Evolutionary conservation across 305 asterid species (phyloP).

Genomic region (Rubia balearica): DNA sequence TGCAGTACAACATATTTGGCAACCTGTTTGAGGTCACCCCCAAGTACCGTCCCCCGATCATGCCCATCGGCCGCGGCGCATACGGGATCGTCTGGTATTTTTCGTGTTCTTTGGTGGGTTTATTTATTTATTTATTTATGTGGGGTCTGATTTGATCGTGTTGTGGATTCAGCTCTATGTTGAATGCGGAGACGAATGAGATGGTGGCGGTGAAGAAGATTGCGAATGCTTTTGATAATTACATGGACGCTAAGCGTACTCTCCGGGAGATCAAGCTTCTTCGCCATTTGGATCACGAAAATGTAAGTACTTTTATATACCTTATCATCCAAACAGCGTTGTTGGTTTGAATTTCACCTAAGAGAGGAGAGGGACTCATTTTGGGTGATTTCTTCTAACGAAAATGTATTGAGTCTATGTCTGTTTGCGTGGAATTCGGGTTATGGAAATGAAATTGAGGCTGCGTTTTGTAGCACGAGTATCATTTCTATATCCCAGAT

Average conservation of each 20-base stretch:
- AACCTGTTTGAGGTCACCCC: constrained; percentile 52
- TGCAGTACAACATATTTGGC: constrained; percentile 63
- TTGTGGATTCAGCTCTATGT: constrained; percentile 44
- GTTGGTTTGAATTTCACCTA: no score
- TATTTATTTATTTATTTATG: neutral
- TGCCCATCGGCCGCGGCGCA: constrained; percentile 88
- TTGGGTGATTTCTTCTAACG: no score
- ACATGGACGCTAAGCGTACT: constrained; percentile 51
- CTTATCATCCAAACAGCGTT: neutral
- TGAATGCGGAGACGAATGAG: constrained; percentile 76
- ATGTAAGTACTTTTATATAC: constrained; percentile 17
- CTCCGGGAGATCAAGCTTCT: constrained; percentile 47
- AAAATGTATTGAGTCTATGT: neutral
- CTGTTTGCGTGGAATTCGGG: neutral
- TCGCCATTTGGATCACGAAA: constrained; percentile 43
- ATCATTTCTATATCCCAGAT: neutral
- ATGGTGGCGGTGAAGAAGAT: constrained; percentile 95
- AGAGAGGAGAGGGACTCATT: no score
- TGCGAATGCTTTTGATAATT: constrained; percentile 78
- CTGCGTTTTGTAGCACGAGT: neutral
- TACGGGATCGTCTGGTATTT: constrained; percentile 81
- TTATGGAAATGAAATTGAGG: neutral
- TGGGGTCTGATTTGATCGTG: neutral
- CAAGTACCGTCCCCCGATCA: constrained; percentile 65
- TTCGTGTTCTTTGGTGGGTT: neutral